Evolutionary conservation across 1,139 yeast genomes (phyloP).

Genomic region (Yamadazyma dushanensis): DNA sequence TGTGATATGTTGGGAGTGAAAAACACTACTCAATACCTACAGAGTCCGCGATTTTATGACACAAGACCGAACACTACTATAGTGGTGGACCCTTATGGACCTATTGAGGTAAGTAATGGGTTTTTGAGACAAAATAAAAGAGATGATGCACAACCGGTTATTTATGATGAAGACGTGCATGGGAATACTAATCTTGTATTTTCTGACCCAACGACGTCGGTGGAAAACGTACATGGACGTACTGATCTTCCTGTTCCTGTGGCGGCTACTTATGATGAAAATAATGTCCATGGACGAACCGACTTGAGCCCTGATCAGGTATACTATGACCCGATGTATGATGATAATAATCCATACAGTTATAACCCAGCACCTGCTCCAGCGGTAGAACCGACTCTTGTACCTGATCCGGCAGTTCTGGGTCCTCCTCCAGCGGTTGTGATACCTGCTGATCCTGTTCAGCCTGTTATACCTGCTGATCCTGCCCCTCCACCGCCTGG

Average conservation of each 20-base stretch:
- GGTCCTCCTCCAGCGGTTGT: background rate
- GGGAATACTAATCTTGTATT: too few species aligned
- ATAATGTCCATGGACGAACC: too few species aligned
- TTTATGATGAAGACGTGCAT: background rate
- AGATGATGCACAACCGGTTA: background rate
- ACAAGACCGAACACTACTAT: constrained; percentile 10
- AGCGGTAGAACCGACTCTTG: too few species aligned
- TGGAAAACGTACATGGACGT: too few species aligned
- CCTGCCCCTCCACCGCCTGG: background rate
- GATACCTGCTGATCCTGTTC: background rate
- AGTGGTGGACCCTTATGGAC: constrained; percentile 12
- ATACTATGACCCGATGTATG: background rate
- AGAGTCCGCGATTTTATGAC: constrained; percentile 14
- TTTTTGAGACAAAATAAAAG: background rate
- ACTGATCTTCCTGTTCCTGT: too few species aligned
- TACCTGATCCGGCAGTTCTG: too few species aligned
- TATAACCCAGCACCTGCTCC: background rate
- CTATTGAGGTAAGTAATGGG: constrained; percentile 7
- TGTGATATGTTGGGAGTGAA: constrained; percentile 49
- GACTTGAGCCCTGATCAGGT: background rate
- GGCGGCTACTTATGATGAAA: constrained; percentile 1
- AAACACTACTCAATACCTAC: constrained; percentile 24
- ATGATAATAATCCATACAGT: background rate
- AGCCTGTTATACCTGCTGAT: too few species aligned
- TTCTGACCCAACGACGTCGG: too few species aligned